These are phyloP conservation scores for Phytophthora syringae DNA, from an alignment of 352 stramenopile species.

Conservation along the genomic window DNA sequence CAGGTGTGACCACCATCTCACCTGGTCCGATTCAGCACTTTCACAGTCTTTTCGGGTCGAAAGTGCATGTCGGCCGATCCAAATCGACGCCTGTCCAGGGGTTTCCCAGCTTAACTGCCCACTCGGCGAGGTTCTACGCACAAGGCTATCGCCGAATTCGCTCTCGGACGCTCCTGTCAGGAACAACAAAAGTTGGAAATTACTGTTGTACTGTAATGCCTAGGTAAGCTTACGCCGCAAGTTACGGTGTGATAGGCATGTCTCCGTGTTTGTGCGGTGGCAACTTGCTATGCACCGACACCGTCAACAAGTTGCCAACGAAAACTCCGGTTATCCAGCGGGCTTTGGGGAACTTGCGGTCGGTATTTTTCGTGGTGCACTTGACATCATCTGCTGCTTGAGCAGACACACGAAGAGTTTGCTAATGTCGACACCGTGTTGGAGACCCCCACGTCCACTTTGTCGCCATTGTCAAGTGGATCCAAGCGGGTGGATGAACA, in stretches of 20 bases:
- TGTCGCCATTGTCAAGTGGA: background rate
- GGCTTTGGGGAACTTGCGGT: slow-evolving; percentile 27
- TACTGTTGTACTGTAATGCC: too few relatives aligned
- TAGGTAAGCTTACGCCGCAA: too few relatives aligned
- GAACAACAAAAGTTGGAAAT: too few relatives aligned
- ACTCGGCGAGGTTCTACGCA: slow-evolving; percentile 1
- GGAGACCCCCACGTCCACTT: background rate
- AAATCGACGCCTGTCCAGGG: slow-evolving; percentile 27
- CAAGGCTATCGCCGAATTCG: slow-evolving; percentile 15
- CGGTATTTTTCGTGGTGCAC: slow-evolving; percentile 10
- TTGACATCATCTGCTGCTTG: slow-evolving; percentile 22
- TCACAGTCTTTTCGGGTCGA: slow-evolving; percentile 1
- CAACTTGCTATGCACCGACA: too few relatives aligned
- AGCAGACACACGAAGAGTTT: too few relatives aligned
- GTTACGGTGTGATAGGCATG: too few relatives aligned
- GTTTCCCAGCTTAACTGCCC: slow-evolving; percentile 6
- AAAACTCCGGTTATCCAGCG: slow-evolving; percentile 11
- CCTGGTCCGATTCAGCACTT: slow-evolving; percentile 7
- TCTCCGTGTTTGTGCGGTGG: too few relatives aligned
- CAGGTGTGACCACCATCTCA: slow-evolving; percentile 18
- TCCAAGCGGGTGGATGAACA: too few relatives aligned
- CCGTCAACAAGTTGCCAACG: too few relatives aligned
- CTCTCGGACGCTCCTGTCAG: too few relatives aligned
- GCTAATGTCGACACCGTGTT: background rate
- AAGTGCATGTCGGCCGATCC: slow-evolving; percentile 24